Evolutionary conservation across 805 yeast species (phyloP).

Genomic region (Vanderwaltozyma yarrowii): DNA sequence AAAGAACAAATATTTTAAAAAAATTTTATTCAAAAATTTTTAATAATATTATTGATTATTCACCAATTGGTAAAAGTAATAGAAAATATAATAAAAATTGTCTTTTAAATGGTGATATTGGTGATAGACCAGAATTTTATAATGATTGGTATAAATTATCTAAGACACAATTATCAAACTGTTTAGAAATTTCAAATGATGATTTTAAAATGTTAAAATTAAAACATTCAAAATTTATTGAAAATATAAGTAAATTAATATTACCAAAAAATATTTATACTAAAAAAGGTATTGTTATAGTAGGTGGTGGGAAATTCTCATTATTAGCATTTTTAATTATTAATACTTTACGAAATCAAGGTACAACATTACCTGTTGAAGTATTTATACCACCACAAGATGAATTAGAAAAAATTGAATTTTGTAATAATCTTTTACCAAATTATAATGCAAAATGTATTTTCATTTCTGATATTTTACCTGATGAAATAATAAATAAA

Average conservation of each 20-base stretch:
- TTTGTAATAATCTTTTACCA: conserved; percentile 55
- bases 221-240: conserved; percentile 14
- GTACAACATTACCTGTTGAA: conserved; percentile 66
- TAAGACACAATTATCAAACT: conserved; percentile 12
- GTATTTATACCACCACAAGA: conserved; percentile 56
- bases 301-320: conserved; percentile 73
- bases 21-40: conserved; percentile 21
- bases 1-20: too few relatives aligned
- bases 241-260: conserved; percentile 6
- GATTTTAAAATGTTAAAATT: conserved; percentile 11
- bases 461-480: conserved; percentile 47
- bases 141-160: conserved; percentile 15
- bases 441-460: conserved; percentile 49
- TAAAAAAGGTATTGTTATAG: conserved; percentile 38
- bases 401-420: conserved; percentile 53
- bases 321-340: conserved; percentile 61
- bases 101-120: conserved; percentile 17
- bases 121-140: conserved; percentile 14
- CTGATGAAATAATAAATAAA: conserved; percentile 33
- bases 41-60: conserved; percentile 12
- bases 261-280: conserved; percentile 31
- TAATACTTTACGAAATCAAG: conserved; percentile 43
- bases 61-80: conserved; percentile 19
- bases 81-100: conserved; percentile 12
- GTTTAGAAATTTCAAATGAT: conserved; percentile 15